These are phyloP conservation scores for Metarhizium sp. DNA, from an alignment of 2,329 filamentous ascomycete genomes.

Conservation along the genomic window DNA sequence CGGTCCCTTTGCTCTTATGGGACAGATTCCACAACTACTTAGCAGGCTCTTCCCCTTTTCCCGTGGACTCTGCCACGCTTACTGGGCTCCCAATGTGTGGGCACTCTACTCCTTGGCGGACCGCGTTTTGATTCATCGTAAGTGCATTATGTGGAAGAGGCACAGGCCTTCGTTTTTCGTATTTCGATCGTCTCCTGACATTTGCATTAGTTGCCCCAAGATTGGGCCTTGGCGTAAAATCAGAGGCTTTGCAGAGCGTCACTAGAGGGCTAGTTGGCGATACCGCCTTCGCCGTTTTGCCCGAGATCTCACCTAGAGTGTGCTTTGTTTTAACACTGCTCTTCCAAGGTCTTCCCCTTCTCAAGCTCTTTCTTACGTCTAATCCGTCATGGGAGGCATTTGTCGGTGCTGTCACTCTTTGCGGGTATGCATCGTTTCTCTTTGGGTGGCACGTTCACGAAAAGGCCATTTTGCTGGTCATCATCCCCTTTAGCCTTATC, in stretches of 20 bases:
- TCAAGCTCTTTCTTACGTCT: slow-evolving; percentile 59
- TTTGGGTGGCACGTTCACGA: slow-evolving; percentile 99
- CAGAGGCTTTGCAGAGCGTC: slow-evolving; percentile 72
- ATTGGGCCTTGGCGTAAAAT: slow-evolving; percentile 63
- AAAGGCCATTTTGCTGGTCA: slow-evolving; percentile 88
- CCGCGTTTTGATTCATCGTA: slow-evolving; percentile 71
- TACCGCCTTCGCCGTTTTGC: slow-evolving; percentile 86
- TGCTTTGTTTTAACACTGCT: slow-evolving; percentile 78
- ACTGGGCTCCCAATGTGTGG: slow-evolving; percentile 98
- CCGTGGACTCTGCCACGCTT: slow-evolving; percentile 87
- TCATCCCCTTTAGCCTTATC: slow-evolving; percentile 90
- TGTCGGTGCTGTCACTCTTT: slow-evolving; percentile 80
- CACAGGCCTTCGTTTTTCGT: neutral
- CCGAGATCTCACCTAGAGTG: slow-evolving; percentile 68
- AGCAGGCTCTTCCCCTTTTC: slow-evolving; percentile 89
- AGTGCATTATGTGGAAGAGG: slow-evolving; percentile 19
- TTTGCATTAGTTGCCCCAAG: slow-evolving; percentile 61
- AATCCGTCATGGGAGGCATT: slow-evolving; percentile 81
- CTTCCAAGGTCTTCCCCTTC: slow-evolving; percentile 69
- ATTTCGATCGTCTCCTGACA: neutral
- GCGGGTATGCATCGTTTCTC: slow-evolving; percentile 91
- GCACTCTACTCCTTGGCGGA: slow-evolving; percentile 92
- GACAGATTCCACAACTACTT: slow-evolving; percentile 75
- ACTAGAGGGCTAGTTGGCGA: slow-evolving; percentile 90
- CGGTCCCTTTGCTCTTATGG: slow-evolving; percentile 75